Evolutionary conservation across 2,329 filamentous ascomycete genomes (phyloP), one percentile per base, ranked within the genome.

Genomic region (Beauveria bassiana): DNA sequence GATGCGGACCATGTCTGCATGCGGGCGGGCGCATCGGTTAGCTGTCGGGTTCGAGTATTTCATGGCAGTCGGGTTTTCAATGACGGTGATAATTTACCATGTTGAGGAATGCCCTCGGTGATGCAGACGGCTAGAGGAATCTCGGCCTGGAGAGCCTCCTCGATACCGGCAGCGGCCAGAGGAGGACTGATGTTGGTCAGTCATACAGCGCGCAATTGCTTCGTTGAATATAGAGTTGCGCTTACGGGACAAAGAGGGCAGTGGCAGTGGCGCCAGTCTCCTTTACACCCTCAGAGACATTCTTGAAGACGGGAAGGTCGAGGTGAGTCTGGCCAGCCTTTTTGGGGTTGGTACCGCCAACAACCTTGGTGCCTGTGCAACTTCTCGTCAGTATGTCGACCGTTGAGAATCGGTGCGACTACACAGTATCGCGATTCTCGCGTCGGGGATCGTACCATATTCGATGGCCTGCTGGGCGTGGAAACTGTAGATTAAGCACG

Each of bases 341-440:
- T 85, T 96, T 98, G 74, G 95, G 95, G 82, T 98, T 98, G 73
- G 93, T 98, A 74, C 95, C 95, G 77, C 95, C 95, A 68, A 99
- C 92, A 68, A 99, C 91, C 76, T 96, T 93, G 71, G 95, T 99
- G 76, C 93, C 91, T 96, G 71, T 65, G 31, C 2, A 28, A 46
- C 2, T 14, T 20, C 24, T 38, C 12, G 40, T 55, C 51, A 59
- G 50, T 24, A 28, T 22, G 7, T 28, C 10, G 2, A 14, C 10
- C 24, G 22, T 34, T 43, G 49, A 5, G 14, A n/a, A 26, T 52
- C 14, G 50, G 22, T 16, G 34, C 8, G 31, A 10, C 3, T 31
- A 12, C 14, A 18, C 6, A 43, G 5, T 22, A 49, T 52, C 16
- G 47, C 24, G 38, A 24, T 10, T 28, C 10, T 47, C 24, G n/a